A percentile compares a stretch with the other conserved stretches of the same genome.
Conservation (phyloP, 108 stramenopile genomes). For the Cyclotella distinguenda region DNA sequence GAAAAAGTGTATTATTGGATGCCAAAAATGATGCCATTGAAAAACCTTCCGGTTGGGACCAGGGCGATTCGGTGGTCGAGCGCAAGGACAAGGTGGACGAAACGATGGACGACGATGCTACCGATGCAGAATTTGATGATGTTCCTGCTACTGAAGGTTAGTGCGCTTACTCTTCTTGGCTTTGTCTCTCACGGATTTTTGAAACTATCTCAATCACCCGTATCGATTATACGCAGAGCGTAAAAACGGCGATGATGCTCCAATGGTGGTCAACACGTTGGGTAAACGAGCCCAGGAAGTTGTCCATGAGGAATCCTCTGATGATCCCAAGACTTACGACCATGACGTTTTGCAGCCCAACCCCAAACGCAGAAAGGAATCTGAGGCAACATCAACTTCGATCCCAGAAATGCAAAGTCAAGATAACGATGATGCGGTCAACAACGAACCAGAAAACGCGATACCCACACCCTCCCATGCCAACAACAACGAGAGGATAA, state of each 20-base stretch:
- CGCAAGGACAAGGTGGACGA: neutral
- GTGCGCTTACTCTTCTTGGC: neutral
- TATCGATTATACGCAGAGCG: neutral
- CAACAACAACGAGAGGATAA: constrained; percentile 1
- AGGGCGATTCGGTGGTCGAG: constrained; percentile 1
- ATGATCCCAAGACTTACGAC: neutral
- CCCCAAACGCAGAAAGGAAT: neutral
- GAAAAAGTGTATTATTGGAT: constrained; percentile 39
- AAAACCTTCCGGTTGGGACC: constrained; percentile 22
- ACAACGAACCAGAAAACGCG: neutral
- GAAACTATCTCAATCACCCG: neutral
- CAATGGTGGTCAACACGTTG: neutral
- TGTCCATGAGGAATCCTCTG: neutral
- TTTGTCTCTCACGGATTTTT: neutral
- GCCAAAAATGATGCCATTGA: constrained; percentile 26
- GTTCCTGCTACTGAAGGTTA: too few species aligned
- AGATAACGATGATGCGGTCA: neutral
- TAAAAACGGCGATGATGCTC: neutral
- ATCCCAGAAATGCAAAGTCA: too few species aligned
- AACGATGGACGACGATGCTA: constrained; percentile 4
- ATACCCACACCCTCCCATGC: constrained; percentile 3
- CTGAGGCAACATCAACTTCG: too few species aligned
- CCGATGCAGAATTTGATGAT: too few species aligned
- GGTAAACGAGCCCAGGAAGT: neutral
- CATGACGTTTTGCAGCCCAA: neutral